phyloP scores from a whole-genome alignment of 345 rosid species.

The Syzygium grande region DNA sequence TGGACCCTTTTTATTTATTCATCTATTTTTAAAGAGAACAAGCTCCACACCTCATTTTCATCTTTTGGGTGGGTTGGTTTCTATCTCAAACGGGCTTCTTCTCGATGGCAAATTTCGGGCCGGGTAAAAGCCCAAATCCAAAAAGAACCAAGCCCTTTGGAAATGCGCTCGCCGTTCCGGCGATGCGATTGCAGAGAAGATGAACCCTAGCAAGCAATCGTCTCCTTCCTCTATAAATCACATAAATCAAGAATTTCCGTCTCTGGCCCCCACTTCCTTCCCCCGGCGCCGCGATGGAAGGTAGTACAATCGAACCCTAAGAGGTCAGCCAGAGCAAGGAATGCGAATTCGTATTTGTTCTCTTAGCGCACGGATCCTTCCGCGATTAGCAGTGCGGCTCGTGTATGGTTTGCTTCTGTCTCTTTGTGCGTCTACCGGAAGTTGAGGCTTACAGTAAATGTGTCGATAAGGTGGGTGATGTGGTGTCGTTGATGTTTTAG shows the following conservation, averaged over 20 bases:
- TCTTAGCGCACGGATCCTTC: too few relatives aligned
- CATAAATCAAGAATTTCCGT: neutral
- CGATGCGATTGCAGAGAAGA: neutral
- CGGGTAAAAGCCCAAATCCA: neutral
- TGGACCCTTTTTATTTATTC: neutral
- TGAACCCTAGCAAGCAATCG: neutral
- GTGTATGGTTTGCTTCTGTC: neutral
- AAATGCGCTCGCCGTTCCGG: neutral
- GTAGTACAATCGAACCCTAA: too few relatives aligned
- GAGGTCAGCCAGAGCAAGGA: too few relatives aligned
- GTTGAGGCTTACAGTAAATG: neutral
- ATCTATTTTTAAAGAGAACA: neutral
- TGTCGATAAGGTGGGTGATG: neutral
- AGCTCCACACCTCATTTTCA: neutral
- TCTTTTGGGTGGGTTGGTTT: neutral
- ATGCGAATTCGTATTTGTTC: too few relatives aligned
- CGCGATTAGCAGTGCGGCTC: neutral
- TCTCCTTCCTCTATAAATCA: neutral
- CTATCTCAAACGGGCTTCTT: neutral
- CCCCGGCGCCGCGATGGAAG: neutral
- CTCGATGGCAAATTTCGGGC: neutral
- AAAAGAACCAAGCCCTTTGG: neutral
- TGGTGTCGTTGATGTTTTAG: neutral
- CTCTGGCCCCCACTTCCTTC: neutral
- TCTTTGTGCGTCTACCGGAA: neutral